A percentile compares a stretch with the other conserved stretches of the same genome.
Evolutionary conservation across 176 grass and related monocot species (phyloP).

Genomic region (Bolboschoenus planiculmis): DNA sequence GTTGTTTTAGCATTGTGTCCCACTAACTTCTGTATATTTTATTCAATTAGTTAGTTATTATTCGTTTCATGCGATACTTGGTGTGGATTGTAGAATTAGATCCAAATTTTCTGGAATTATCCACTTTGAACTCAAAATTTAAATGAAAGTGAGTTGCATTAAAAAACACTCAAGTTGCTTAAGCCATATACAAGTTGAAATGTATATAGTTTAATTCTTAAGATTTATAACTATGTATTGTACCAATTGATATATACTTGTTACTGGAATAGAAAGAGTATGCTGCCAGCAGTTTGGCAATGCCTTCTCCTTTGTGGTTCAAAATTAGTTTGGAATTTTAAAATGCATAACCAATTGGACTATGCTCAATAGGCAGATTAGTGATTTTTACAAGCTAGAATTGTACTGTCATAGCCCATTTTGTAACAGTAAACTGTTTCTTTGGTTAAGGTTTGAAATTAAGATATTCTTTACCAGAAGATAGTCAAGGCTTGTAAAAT

Average conservation of each 20-base stretch:
- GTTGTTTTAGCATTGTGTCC: background rate
- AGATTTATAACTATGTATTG: background rate
- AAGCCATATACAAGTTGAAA: background rate
- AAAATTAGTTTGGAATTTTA: background rate
- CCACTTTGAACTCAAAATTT: background rate
- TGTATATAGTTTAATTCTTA: background rate
- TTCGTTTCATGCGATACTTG: background rate
- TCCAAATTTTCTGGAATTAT: background rate
- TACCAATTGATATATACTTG: background rate
- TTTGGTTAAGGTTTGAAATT: background rate
- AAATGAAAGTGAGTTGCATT: background rate
- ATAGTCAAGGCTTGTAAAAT: background rate
- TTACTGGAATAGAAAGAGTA: background rate
- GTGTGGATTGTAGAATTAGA: background rate
- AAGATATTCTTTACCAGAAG: background rate
- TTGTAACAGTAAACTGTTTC: background rate
- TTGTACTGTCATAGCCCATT: background rate
- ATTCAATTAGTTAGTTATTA: background rate
- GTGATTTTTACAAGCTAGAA: background rate
- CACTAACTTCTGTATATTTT: background rate
- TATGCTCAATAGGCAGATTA: background rate
- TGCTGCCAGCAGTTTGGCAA: background rate
- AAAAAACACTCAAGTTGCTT: background rate
- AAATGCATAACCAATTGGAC: background rate
- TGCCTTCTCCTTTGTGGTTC: background rate